Percentiles rank a stretch among this genome's conserved stretches.
These are phyloP conservation scores for Erysimum cheiri DNA, from an alignment of 441 rosid species.

Conservation along the genomic window DNA sequence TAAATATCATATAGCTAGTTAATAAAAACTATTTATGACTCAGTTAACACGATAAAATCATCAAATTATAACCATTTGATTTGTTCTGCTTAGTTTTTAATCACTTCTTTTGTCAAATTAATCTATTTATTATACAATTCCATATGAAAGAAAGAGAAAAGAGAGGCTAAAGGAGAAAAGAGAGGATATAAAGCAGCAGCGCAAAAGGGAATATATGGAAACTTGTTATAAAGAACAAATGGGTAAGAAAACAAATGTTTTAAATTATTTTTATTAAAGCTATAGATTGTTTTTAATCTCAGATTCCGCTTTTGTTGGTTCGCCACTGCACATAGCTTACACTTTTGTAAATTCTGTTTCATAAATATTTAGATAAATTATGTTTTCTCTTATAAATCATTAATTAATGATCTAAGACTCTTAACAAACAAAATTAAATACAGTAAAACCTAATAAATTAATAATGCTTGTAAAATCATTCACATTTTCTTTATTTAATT, in stretches of 20 bases:
- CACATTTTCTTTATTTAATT: too few species aligned
- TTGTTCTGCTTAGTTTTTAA: background rate
- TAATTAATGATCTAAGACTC: too few species aligned
- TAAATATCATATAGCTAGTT: background rate
- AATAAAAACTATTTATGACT: background rate
- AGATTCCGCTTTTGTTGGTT: conserved; percentile 43
- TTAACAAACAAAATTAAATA: too few species aligned
- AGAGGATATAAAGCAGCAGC: conserved; percentile 43
- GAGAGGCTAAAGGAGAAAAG: conserved; percentile 45
- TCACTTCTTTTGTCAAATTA: conserved; percentile 3
- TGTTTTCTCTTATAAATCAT: too few species aligned
- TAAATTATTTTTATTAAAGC: conserved; percentile 38
- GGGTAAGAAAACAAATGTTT: conserved; percentile 41
- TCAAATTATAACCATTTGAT: background rate
- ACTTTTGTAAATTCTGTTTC: conserved; percentile 28
- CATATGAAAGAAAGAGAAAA: conserved; percentile 40
- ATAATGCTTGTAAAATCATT: too few species aligned
- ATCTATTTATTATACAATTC: conserved; percentile 10
- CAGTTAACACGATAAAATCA: background rate
- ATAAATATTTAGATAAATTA: background rate
- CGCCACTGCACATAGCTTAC: conserved; percentile 35
- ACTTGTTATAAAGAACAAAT: conserved; percentile 48
- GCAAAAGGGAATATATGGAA: conserved; percentile 51
- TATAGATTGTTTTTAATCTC: conserved; percentile 40
- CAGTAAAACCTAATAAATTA: too few species aligned